Evolutionary conservation across 176 grass and related monocot species (phyloP), one percentile per base, ranked within the genome.

Genomic region (Musa schizocarpa): DNA sequence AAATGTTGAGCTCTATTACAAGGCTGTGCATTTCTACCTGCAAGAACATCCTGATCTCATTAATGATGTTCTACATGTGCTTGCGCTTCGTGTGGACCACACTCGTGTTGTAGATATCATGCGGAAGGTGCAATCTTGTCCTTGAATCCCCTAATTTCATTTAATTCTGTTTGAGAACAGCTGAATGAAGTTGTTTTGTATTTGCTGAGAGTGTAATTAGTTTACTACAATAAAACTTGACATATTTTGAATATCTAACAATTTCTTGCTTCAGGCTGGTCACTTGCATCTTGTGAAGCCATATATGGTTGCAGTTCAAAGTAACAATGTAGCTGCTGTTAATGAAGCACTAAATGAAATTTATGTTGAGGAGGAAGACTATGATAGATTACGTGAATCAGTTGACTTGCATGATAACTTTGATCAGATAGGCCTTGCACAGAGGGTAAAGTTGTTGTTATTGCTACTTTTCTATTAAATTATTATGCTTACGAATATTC

Each of bases 301-400:
- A 10, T 98, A 98, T 74, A 93, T 98, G 94, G 88, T 98, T 87
- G 90, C 90, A 53, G 94, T 98, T 85, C 94, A 98, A 82, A 91
- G 90, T 65, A 93, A 98, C 80, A 93, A 98, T 91, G 90, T 98
- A 26, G 26, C 88, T 87, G 90, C 88, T 89, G 94, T 98, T 74
- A 93, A 91, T 68, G 90, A 98, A 89, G 90, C 90, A 19, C 81
- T 98, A 83, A 98, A 98, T 83, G 90, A 86, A 73, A 86, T 98
- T 62, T 98, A 98, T 81, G 88, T 98, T 81, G 90, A 93, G 75
- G 94, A 97, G 83, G 90, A 97, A 81, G 94, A 97, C 27, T 97
- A 97, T 1, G 88, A 93, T 61, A 97, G 84, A 68, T 81, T 97
- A 26, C 90, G 90, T 11, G 94, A 97, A 79, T 97, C 93, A 52